phyloP scores from a whole-genome alignment of 192 early-diverging fungal genomes.

The Kappamyces sp. region DNA sequence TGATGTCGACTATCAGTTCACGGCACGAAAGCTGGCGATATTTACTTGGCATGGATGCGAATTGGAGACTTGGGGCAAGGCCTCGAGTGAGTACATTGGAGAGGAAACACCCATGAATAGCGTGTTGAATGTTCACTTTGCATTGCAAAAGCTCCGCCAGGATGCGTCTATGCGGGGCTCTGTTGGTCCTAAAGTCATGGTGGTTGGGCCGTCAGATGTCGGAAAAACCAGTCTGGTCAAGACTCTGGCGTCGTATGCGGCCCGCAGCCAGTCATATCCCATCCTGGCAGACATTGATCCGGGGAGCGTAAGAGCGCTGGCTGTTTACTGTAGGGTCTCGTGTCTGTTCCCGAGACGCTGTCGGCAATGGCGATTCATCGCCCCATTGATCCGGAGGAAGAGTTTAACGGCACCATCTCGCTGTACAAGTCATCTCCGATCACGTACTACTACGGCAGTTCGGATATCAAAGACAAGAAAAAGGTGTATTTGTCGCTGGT shows the following conservation, averaged over 20 bases:
- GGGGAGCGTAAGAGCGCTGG: too few relatives aligned
- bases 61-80: conserved; percentile 58
- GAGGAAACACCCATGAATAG: conserved; percentile 94
- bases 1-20: conserved; percentile 74
- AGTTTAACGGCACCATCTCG: conserved; percentile 65
- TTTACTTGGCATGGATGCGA: conserved; percentile 91
- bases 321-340: conserved; percentile 62
- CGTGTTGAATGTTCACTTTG: conserved; percentile 84
- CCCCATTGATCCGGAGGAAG: conserved; percentile 79
- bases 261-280: conserved; percentile 64
- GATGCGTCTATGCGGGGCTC: conserved; percentile 35
- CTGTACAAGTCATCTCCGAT: conserved; percentile 70
- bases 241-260: conserved; percentile 82
- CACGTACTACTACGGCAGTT: conserved; percentile 86
- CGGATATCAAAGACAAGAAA: conserved; percentile 66
- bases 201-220: conserved; percentile 86
- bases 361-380: conserved; percentile 69
- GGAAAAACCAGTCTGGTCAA: conserved; percentile 88
- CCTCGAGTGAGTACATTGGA: conserved; percentile 78
- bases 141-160: conserved; percentile 70
- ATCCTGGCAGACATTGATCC: conserved; percentile 84
- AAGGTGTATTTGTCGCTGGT: conserved; percentile 73
- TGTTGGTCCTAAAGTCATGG: conserved; percentile 56
- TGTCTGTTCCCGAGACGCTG: conserved; percentile 81
- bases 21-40: conserved; percentile 77